A percentile compares a stretch with the other conserved stretches of the same genome.
phyloP scores from a whole-genome alignment of 2,329 filamentous ascomycete genomes.

The Ophiostoma himal-ulmi region DNA sequence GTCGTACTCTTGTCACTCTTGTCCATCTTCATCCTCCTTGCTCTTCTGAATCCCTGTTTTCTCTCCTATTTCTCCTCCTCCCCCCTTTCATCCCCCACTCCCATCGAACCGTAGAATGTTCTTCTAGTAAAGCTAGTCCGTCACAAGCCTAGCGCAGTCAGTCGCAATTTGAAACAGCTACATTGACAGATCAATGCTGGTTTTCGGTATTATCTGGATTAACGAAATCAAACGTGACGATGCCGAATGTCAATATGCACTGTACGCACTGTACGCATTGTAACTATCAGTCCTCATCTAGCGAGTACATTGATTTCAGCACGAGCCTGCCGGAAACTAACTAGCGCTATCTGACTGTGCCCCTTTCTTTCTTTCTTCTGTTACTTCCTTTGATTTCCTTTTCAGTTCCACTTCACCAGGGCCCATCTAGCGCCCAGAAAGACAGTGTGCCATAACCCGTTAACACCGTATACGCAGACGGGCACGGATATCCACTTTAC shows the following conservation, averaged over 20 bases:
- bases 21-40: background rate
- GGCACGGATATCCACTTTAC: background rate
- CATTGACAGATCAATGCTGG: slow-evolving; percentile 12
- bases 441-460: background rate
- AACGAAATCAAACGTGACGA: background rate
- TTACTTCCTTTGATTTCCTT: background rate
- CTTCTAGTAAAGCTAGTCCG: slow-evolving; percentile 1
- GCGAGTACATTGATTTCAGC: background rate
- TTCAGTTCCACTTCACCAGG: background rate
- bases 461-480: background rate
- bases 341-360: slow-evolving; percentile 6
- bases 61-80: slow-evolving; percentile 10
- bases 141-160: slow-evolving; percentile 1
- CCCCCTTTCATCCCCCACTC: slow-evolving; percentile 7
- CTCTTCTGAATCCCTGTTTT: slow-evolving; percentile 1
- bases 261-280: slow-evolving; percentile 5
- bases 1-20: background rate
- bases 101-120: slow-evolving; percentile 4
- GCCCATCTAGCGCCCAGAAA: background rate
- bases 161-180: slow-evolving; percentile 14
- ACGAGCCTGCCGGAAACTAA: slow-evolving; percentile 5
- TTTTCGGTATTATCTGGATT: background rate
- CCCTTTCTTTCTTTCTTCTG: background rate
- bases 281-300: background rate
- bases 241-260: background rate